Evolutionary conservation across 306 rosid species (phyloP), one percentile per base, ranked within the genome.

Genomic region (Oxytropis ochrocephala): DNA sequence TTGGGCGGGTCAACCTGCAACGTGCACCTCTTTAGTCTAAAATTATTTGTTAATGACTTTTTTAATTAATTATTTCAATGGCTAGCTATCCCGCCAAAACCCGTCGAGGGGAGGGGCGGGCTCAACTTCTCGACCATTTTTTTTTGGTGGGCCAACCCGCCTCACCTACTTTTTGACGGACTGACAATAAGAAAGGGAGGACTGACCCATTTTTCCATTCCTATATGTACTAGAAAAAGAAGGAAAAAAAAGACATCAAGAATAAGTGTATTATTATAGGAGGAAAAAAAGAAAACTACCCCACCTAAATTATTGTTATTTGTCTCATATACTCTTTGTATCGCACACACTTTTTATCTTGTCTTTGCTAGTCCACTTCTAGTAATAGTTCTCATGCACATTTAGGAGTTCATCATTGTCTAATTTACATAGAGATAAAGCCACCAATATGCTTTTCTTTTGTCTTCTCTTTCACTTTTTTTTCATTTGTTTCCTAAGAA

Each of bases 291-390:
- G 41, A 24, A 58, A 57, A 44, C n/a, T 18, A 36, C 24, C 67
- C 52, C 76, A 72, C 68, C 60, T 53, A 36, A 71, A 52, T 64
- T 46, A 69, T 63, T 69, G 75, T 54, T 8, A 27, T 35, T 66
- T 76, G 72, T 67, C 77, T 73, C 79, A 18, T 61, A 35, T 57
- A 38, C 41, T 33, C 72, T 11, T 48, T 38, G 27, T 58, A 33
- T 58, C 16, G 14, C 39, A 24, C 19, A 50, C 55, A 47, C 68
- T 43, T 59, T 73, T 39, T 21, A 3, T 46, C 43, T 51, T 73
- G 70, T 42, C 75, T 66, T 59, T 32, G 55, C 10, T 17, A 36
- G 49, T 63, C 51, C 69, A 59, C 59, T 39, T 51, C 66, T 43
- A 42, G 24, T 43, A 17, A 55, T 16, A 65, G 60, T 30, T 16